Percentiles rank a stretch among this genome's conserved stretches.
Evolutionary conservation across 768 basidiomycete genomes (phyloP).

Genomic region (Daedaleopsis sinensis): DNA sequence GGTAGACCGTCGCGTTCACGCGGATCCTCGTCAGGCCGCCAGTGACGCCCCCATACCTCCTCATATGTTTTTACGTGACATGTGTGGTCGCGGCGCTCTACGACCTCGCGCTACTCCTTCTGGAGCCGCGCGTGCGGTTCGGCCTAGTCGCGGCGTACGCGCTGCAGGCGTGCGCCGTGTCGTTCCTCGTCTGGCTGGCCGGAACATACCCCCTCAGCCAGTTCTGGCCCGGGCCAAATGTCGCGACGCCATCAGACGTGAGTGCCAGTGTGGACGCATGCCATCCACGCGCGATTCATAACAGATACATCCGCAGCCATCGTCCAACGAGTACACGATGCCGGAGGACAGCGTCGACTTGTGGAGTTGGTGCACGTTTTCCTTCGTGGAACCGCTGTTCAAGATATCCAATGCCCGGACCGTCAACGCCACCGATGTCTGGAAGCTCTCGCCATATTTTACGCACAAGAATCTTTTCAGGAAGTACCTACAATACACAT

Average conservation of each 20-base stretch:
- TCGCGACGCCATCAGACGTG: conserved; percentile 54
- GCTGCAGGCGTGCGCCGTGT: conserved; percentile 38
- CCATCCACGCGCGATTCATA: too few relatives aligned
- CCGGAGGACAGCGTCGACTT: conserved; percentile 68
- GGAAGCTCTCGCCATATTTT: conserved; percentile 70
- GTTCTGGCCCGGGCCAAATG: conserved; percentile 47
- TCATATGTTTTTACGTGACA: conserved; percentile 45
- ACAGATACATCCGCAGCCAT: conserved; percentile 39
- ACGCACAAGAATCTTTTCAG: conserved; percentile 67
- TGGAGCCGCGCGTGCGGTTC: conserved; percentile 18
- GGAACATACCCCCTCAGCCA: conserved; percentile 59
- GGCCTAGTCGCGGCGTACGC: conserved; percentile 28
- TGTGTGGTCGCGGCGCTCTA: conserved; percentile 40
- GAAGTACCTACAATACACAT: conserved; percentile 59
- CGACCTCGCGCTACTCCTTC: conserved; percentile 37
- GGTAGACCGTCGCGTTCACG: conserved; percentile 48
- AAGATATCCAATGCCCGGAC: conserved; percentile 53
- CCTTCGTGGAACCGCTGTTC: conserved; percentile 67
- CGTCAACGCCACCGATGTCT: conserved; percentile 51
- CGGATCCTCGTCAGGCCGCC: conserved; percentile 44
- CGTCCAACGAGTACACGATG: conserved; percentile 51
- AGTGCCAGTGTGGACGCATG: conserved; percentile 19
- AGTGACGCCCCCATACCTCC: conserved; percentile 55
- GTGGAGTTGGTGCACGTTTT: conserved; percentile 68
- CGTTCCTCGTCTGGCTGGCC: conserved; percentile 48